A percentile compares a stretch with the other conserved stretches of the same genome.
These are phyloP conservation scores for Colletotrichum sp. DNA, from an alignment of 2,329 filamentous ascomycete species.

Conservation along the genomic window DNA sequence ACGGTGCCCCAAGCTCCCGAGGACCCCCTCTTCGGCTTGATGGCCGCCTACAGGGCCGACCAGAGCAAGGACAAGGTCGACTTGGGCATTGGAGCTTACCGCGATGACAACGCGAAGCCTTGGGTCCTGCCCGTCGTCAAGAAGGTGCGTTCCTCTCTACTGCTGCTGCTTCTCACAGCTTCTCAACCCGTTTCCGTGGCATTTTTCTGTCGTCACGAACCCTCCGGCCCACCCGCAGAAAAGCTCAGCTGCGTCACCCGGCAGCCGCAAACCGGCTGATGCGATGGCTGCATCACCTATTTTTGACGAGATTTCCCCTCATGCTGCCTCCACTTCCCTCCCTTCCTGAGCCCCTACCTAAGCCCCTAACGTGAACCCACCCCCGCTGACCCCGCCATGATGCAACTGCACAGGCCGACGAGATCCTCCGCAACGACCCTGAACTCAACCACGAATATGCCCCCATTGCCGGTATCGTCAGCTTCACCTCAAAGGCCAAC, in stretches of 20 bases:
- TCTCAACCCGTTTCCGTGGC: neutral
- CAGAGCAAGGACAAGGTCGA: constrained; percentile 83
- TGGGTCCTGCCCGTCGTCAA: constrained; percentile 97
- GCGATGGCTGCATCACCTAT: neutral
- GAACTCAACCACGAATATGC: constrained; percentile 98
- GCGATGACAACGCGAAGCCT: constrained; percentile 93
- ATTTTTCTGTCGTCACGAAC: neutral
- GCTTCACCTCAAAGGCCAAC: constrained; percentile 88
- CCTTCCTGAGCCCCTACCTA: neutral
- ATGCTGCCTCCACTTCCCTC: neutral
- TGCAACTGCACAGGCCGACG: constrained; percentile 74
- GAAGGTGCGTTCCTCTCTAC: constrained; percentile 67
- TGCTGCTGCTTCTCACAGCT: neutral
- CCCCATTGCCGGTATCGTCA: constrained; percentile 86
- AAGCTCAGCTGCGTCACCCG: constrained; percentile 11
- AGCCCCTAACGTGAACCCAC: neutral
- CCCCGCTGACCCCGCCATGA: constrained; percentile 22
- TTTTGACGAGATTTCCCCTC: constrained; percentile 3
- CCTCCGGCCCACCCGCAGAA: neutral
- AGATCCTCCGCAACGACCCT: constrained; percentile 86
- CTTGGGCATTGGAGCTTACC: constrained; percentile 89
- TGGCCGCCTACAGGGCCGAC: constrained; percentile 87
- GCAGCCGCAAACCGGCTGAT: neutral
- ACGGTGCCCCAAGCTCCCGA: constrained; percentile 89
- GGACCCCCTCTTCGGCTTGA: constrained; percentile 92